Base-by-base conservation (phyloP, 371 early-diverging fungal species). In the Rhizopus delemar region DNA sequence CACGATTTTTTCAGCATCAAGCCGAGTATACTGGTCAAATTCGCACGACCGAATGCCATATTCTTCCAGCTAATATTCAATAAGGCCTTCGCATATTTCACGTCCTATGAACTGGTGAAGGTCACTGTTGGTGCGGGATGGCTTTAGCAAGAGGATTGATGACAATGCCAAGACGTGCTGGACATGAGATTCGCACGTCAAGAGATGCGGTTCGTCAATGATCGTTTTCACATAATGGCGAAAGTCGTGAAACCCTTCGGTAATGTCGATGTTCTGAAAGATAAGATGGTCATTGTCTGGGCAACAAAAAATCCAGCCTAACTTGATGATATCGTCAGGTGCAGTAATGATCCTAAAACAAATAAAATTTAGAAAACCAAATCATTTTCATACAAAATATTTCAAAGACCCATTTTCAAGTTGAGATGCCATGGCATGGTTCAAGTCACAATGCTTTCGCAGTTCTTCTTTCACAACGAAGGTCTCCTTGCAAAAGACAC, bases 371-470 rank as follows among this genome's bases (percentile, higher is more conserved):
- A 53, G 53, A 53, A 53, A 53, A 13, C 53, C 41, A 53, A 53
- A 53, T 53, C 53, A 53, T 53, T 53, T n/a, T 53, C 41, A 53
- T 15, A 38, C 53, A 22, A 53, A 39, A 53, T 53, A 53, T 53
- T 53, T 39, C 53, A n/a, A 53, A 22, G 35, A 53, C 53, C 53
- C 46, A 38, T 35, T 57, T 46, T 46, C 46, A 57, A 33, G 57
- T 46, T 46, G 35, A 57, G 48, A 57, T 48, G 57, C 50, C 22
- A 57, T 49, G 57, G 49, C 57, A 38, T 57, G 57, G 46, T 56
- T 56, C 56, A 56, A 56, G 48, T 56, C 56, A 56, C 56, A 56
- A 56, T 56, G 56, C 56, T 56, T 56, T 56, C 48, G 48, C 46
- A 56, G 49, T 57, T 57, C 57, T 57, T 57, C 50, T 48, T 57